Evolutionary conservation across 768 basidiomycete genomes (phyloP), one percentile per base, ranked within the genome.

Genomic region (Tremella fuciformis): DNA sequence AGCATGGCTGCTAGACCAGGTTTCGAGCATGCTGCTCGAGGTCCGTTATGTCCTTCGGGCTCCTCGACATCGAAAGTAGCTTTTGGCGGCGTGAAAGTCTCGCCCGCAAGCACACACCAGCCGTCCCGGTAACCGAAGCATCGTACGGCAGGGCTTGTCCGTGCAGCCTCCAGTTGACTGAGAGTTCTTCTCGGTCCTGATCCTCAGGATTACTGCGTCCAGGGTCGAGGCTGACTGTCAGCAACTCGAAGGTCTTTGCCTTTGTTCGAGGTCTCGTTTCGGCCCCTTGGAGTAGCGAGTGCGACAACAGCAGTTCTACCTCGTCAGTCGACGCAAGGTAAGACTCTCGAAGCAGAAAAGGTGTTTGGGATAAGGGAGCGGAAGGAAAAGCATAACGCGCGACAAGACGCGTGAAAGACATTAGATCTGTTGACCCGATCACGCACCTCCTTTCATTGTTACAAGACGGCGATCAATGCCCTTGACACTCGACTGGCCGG

Each of bases 91-190:
- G 29, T 34, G 39, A 59, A 70, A 11, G 57, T 52, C 47, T 70
- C 66, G 3, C 57, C 53, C 3, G 65, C 66, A 7, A 70, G 52
- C 1, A 73, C 48, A 13, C 69, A 11, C 71, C 71, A 73, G 9
- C 67, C 62, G 4, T 56, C 53, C 8, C 34, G 52, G 9, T 9
- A 38, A 62, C 66, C 70, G 1, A 18, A 29, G 21, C 40, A 57
- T 55, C 60, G 1, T 62, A 52, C 13, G 74, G 74, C 47, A 71
- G 48, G 60, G 73, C 74, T 21, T 67, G 67, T 9, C 69, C 69
- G 34, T n/a, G 15, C 18, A 71, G 38, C 13, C 18, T 55, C 74
- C 74, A 75, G 19, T 46, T 51, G 13, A 68, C 53, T 0, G 55
- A 24, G 46, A 67, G 22, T 3, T 39, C 16, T 48, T 54, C 58